phyloP scores from a whole-genome alignment of 352 stramenopile genomes.

The Phytophthora boehmeriae region DNA sequence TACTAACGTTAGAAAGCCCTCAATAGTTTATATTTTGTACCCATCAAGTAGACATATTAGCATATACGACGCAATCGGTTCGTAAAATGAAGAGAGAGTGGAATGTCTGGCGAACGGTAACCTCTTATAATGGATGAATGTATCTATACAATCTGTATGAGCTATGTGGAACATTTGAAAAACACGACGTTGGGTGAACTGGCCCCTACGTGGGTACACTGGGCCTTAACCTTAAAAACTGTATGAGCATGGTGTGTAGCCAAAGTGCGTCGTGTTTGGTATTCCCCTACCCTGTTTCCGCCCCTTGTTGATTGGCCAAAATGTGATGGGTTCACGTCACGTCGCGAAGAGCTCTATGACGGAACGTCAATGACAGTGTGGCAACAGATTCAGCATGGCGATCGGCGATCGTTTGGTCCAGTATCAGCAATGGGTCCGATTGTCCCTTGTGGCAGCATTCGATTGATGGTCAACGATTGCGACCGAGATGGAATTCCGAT shows the following conservation, averaged over 20 bases:
- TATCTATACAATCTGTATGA: conserved; percentile 32
- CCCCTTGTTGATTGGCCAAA: not conserved
- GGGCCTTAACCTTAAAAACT: conserved; percentile 16
- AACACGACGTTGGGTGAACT: conserved; percentile 6
- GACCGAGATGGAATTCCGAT: not conserved
- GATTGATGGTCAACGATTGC: not conserved
- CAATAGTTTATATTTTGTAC: not conserved
- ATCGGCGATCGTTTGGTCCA: not conserved
- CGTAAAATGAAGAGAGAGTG: no score
- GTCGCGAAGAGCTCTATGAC: no score
- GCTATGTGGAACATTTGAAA: no score
- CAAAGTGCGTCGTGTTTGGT: not conserved
- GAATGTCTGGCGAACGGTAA: no score
- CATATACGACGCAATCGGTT: no score
- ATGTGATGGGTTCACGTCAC: conserved; percentile 4
- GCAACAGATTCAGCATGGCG: not conserved
- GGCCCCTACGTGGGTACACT: conserved; percentile 30
- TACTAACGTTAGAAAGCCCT: conserved; percentile 4
- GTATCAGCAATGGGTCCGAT: not conserved
- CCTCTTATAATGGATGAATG: conserved; percentile 2
- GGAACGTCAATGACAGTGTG: no score
- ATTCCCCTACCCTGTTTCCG: not conserved
- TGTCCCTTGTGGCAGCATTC: not conserved
- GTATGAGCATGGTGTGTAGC: no score
- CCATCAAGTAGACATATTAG: not conserved